Conservation (phyloP, 179 eudicot genomes). For the Beta corolliflora region DNA sequence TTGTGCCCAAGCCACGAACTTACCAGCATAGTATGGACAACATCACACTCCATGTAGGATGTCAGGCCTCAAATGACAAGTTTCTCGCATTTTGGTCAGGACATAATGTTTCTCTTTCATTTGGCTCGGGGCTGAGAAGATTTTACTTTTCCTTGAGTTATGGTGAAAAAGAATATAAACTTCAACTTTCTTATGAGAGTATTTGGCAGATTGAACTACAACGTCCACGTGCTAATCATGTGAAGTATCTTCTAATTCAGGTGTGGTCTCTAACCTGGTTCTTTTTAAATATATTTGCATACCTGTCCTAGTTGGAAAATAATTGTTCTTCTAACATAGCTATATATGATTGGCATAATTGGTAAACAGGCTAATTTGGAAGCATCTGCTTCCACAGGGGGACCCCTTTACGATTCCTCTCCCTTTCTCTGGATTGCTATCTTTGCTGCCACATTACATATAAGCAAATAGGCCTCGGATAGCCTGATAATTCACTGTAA, state of each 20-base stretch:
- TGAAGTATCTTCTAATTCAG: slow-evolving; percentile 75
- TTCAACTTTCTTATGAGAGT: slow-evolving; percentile 78
- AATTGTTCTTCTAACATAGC: not conserved
- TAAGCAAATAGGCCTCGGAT: not conserved
- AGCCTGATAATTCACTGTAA: not conserved
- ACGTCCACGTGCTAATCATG: slow-evolving; percentile 38
- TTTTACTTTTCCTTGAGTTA: slow-evolving; percentile 46
- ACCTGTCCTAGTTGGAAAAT: not conserved
- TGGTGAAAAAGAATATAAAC: slow-evolving; percentile 44
- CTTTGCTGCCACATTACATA: not conserved
- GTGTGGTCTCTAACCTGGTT: slow-evolving; percentile 34
- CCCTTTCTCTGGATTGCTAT: not conserved
- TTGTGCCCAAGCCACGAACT: slow-evolving; percentile 56
- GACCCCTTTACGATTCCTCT: not conserved
- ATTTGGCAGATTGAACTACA: slow-evolving; percentile 77
- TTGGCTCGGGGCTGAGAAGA: slow-evolving; percentile 62
- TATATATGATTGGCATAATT: not conserved
- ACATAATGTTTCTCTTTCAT: slow-evolving; percentile 45
- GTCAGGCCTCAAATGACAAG: slow-evolving; percentile 59
- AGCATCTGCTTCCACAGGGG: not conserved
- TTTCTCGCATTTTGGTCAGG: slow-evolving; percentile 58
- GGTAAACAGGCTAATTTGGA: not conserved
- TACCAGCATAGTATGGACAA: slow-evolving; percentile 42
- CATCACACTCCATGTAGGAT: slow-evolving; percentile 60
- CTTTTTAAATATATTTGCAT: not conserved